Percentiles rank a stretch among this genome's conserved stretches.
Conservation (phyloP, 345 rosid genomes). For the Aquilaria sinensis region DNA sequence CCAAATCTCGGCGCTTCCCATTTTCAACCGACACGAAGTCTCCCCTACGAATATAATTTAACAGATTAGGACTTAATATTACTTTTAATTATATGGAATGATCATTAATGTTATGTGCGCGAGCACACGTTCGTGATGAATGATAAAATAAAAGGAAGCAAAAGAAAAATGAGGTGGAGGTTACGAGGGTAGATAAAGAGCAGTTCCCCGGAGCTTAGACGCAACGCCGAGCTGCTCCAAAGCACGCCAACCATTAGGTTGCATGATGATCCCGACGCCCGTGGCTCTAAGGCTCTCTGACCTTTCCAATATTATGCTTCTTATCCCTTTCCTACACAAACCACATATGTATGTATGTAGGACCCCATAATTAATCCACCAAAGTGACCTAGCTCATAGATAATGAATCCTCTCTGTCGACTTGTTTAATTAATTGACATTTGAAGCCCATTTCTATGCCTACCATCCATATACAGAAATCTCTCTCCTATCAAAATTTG, state of each 20-base stretch:
- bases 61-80: too few species aligned
- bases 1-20: conserved; percentile 12
- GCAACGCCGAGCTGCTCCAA: conserved; percentile 51
- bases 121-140: not conserved
- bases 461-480: too few species aligned
- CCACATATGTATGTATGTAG: not conserved
- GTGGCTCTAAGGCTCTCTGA: conserved; percentile 33
- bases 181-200: conserved; percentile 16
- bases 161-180: not conserved
- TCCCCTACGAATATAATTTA: conserved; percentile 8
- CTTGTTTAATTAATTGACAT: too few species aligned
- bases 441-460: too few species aligned
- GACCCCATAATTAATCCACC: too few species aligned
- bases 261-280: conserved; percentile 44
- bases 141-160: not conserved
- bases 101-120: too few species aligned
- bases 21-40: conserved; percentile 14
- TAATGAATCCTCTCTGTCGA: too few species aligned
- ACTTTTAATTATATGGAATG: not conserved
- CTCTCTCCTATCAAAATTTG: too few species aligned
- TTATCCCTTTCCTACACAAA: conserved; percentile 49
- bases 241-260: conserved; percentile 60
- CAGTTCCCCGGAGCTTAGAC: conserved; percentile 30
- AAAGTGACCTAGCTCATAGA: too few species aligned
- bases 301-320: conserved; percentile 46